Evolutionary conservation across 208 protist species (phyloP).

Genomic region (Crithidia acanthocephali): DNA sequence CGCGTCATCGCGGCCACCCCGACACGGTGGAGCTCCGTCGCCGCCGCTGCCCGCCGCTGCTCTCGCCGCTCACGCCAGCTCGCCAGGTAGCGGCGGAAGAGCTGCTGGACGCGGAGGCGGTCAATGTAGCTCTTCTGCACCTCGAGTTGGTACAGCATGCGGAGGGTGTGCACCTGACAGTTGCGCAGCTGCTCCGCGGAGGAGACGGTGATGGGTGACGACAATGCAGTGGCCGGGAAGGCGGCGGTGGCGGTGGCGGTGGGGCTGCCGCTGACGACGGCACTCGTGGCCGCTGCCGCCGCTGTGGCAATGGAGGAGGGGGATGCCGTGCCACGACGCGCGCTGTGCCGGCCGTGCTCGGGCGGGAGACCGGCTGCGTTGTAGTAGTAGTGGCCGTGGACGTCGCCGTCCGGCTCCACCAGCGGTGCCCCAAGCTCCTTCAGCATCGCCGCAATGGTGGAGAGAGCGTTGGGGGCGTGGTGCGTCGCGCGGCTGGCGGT

Average conservation of each 20-base stretch:
- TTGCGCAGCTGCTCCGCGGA: constrained; percentile 25
- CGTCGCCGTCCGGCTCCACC: constrained; percentile 6
- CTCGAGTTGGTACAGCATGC: constrained; percentile 36
- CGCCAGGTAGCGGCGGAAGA: constrained; percentile 28
- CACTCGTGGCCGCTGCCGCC: background rate
- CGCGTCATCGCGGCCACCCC: constrained; percentile 38
- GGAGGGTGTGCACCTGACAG: constrained; percentile 38
- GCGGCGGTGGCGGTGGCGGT: background rate
- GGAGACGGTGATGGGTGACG: constrained; percentile 17
- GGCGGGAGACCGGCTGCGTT: constrained; percentile 1
- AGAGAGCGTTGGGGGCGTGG: constrained; percentile 9
- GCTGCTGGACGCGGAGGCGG: constrained; percentile 32
- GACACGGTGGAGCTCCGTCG: constrained; percentile 34
- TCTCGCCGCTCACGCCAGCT: constrained; percentile 31
- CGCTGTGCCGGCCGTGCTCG: background rate
- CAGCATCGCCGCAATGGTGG: constrained; percentile 26
- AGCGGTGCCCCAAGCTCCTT: constrained; percentile 7
- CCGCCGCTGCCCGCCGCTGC: constrained; percentile 27
- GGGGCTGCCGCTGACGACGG: background rate
- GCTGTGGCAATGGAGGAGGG: background rate
- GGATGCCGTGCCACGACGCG: background rate
- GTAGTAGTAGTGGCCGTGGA: constrained; percentile 14
- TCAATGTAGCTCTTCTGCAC: constrained; percentile 37
- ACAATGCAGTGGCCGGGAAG: background rate
- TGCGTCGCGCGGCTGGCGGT: background rate